Evolutionary conservation across 306 rosid genomes (phyloP), one percentile per base, ranked within the genome.

Genomic region (Pyrus pyrifolia): DNA sequence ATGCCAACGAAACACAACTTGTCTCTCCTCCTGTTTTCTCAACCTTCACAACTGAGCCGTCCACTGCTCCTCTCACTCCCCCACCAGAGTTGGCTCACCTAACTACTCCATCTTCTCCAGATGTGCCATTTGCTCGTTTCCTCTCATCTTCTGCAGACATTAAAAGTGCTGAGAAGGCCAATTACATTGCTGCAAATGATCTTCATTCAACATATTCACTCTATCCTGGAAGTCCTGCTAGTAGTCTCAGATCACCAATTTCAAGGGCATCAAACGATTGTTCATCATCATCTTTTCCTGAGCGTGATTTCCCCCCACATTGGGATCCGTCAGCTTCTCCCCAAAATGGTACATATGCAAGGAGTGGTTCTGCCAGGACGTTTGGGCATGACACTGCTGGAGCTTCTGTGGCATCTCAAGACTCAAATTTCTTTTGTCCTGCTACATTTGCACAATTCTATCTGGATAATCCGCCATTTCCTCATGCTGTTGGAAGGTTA

Each of bases 21-120:
- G 99, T 96, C 42, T 96, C 99, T 82, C 99, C 99, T 82, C 99
- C 98, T 8, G 98, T 89, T 67, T 93, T 93, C 87, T 96, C 99
- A 73, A 89, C 96, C 79, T 96, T 93, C 84, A 96, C 98, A 71
- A 96, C 99, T 8, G 99, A 96, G 81, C 99, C 99, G 31, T 96
- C 98, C 35, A 96, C 99, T 66, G 97, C 99, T 79, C 97, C 99
- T 71, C 89, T 89, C 75, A 96, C 99, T 74, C 99, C 99, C 77
- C 99, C 98, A 21, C 99, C 98, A 1, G 99, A 96, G 82, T 83
- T 95, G 83, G 99, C 99, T 77, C 99, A 96, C 85, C 80, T 96
- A 66, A 96, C 99, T n/a, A 91, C 99, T 66, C 99, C 99, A 49
- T 96, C 99, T 77, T 92, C 98, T 68, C 98, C 99, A 12, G 99